Conservation (phyloP, 2,329 filamentous ascomycete genomes). For the Leptographium procerum region DNA sequence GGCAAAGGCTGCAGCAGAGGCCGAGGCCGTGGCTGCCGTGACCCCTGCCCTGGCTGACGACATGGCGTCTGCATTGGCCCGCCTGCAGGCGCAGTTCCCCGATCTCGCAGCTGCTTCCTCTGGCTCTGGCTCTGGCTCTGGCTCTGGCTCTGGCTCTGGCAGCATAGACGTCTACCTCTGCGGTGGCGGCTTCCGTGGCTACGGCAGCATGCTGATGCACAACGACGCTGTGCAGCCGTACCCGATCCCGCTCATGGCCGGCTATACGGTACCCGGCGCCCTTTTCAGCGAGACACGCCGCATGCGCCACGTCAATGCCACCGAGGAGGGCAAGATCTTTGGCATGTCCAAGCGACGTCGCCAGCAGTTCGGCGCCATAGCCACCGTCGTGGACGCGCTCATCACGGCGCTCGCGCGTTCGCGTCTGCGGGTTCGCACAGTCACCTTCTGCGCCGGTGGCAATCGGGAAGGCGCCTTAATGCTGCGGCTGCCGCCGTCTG, state of each 20-base stretch:
- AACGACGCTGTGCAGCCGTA: conserved; percentile 63
- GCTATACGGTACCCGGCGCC: conserved; percentile 54
- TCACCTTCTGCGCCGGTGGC: conserved; percentile 75
- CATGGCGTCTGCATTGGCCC: conserved; percentile 48
- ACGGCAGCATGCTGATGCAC: conserved; percentile 82
- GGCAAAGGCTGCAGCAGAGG: conserved; percentile 15
- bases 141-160: conserved; percentile 9
- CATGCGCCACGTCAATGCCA: conserved; percentile 40
- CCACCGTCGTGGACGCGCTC: conserved; percentile 67
- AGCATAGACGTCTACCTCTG: conserved; percentile 70
- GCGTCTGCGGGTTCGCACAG: conserved; percentile 52
- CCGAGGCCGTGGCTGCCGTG: conserved; percentile 29
- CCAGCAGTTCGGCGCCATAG: conserved; percentile 73
- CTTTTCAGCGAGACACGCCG: conserved; percentile 45
- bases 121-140: conserved; percentile 11
- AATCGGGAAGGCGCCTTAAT: conserved; percentile 77
- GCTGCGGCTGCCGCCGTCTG: conserved; percentile 47
- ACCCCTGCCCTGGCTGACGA: conserved; percentile 42
- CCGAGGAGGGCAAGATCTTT: conserved; percentile 48
- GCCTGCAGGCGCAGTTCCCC: conserved; percentile 37
- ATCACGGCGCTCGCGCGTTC: conserved; percentile 41
- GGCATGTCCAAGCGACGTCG: conserved; percentile 72
- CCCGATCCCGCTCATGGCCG: conserved; percentile 72
- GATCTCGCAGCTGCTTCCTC: conserved; percentile 26
- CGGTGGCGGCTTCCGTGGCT: conserved; percentile 81